These are phyloP conservation scores for Nannochloris sp. DNA, from an alignment of 139 green algal species.

Conservation along the genomic window DNA sequence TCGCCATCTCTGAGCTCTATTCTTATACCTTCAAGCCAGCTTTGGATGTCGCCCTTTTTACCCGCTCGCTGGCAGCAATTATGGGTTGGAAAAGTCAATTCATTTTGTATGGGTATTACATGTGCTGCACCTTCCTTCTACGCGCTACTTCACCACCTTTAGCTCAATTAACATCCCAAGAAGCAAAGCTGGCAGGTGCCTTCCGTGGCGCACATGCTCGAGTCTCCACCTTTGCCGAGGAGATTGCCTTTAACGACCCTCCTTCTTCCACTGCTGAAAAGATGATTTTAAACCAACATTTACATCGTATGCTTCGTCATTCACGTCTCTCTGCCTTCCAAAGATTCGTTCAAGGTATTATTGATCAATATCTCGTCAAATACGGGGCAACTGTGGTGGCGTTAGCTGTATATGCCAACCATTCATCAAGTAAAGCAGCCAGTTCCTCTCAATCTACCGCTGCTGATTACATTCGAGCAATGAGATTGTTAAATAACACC, in stretches of 20 bases:
- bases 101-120: slow-evolving; percentile 68
- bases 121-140: slow-evolving; percentile 58
- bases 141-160: slow-evolving; percentile 73
- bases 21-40: slow-evolving; percentile 90
- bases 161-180: slow-evolving; percentile 74
- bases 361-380: slow-evolving; percentile 12
- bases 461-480: slow-evolving; percentile 72
- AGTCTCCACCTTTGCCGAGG: slow-evolving; percentile 1
- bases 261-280: slow-evolving; percentile 63
- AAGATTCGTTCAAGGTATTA: slow-evolving; percentile 65
- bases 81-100: slow-evolving; percentile 86
- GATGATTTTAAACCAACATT: slow-evolving; percentile 88
- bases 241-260: slow-evolving; percentile 86
- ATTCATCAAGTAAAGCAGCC: background rate
- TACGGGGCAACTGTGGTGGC: slow-evolving; percentile 62
- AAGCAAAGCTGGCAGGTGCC: slow-evolving; percentile 58
- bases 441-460: background rate
- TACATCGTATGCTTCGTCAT: slow-evolving; percentile 75
- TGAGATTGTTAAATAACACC: slow-evolving; percentile 85
- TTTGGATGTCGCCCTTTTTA: slow-evolving; percentile 93
- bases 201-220: slow-evolving; percentile 51
- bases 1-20: slow-evolving; percentile 59
- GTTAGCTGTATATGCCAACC: slow-evolving; percentile 75
- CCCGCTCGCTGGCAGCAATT: slow-evolving; percentile 56
- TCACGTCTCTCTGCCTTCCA: slow-evolving; percentile 73